Conservation (phyloP, 2,329 filamentous ascomycete species). For the Nemania bipapillata region DNA sequence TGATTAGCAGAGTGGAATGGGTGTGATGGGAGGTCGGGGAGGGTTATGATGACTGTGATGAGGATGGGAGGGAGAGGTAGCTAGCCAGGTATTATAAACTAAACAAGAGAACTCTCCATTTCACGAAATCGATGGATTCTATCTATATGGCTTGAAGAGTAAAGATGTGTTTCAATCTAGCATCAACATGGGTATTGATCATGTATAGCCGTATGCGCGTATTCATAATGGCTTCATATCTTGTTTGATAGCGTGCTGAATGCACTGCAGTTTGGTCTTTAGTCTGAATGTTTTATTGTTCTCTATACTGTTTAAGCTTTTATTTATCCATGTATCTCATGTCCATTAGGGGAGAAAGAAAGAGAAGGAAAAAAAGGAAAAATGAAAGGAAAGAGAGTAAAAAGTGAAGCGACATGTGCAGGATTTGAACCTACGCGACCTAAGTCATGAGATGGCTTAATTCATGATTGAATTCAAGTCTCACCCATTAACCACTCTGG, state of each 20-base stretch:
- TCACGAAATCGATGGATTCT: background rate
- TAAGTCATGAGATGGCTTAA: constrained; percentile 48
- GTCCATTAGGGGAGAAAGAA: no score
- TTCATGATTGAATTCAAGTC: constrained; percentile 45
- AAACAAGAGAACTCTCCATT: background rate
- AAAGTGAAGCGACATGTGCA: constrained; percentile 44
- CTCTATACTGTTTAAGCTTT: no score
- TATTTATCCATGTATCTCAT: no score
- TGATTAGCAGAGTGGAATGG: background rate
- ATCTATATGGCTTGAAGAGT: background rate
- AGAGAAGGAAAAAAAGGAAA: no score
- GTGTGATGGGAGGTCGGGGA: background rate
- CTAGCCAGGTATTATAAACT: background rate
- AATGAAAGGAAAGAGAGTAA: no score
- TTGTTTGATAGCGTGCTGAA: no score
- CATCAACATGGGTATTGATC: no score
- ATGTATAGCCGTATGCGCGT: no score
- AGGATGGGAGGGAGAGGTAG: background rate
- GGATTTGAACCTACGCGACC: constrained; percentile 50
- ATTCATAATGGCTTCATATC: no score
- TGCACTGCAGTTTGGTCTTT: no score
- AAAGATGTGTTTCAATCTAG: background rate
- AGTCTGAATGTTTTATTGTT: no score
- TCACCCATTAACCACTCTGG: constrained; percentile 51
- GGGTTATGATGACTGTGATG: constrained; percentile 7